These are phyloP conservation scores for Pythium inflatum DNA, from an alignment of 352 stramenopile species.

Conservation along the genomic window DNA sequence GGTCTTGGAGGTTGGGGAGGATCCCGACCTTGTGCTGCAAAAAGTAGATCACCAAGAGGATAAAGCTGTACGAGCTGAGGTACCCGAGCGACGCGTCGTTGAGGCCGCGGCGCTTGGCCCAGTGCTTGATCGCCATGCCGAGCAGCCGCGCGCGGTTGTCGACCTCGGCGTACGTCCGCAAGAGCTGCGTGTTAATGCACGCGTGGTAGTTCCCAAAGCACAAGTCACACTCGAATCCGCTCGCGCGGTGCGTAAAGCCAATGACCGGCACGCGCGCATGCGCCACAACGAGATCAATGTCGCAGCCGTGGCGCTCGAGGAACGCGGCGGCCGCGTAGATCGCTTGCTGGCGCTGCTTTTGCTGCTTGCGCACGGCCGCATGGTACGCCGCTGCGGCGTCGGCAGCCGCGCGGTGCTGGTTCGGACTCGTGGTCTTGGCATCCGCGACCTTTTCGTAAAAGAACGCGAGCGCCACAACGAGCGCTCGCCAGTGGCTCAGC, in stretches of 20 bases:
- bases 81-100: conserved; percentile 96
- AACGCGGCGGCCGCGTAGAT: conserved; percentile 28
- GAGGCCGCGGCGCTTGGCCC: conserved; percentile 96
- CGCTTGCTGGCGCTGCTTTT: conserved; percentile 23
- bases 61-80: conserved; percentile 98
- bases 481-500: conserved; percentile 13
- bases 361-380: conserved; percentile 36
- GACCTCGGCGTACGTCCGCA: conserved; percentile 78
- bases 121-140: conserved; percentile 97
- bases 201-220: conserved; percentile 86
- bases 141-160: conserved; percentile 85
- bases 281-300: conserved; percentile 67
- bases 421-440: not conserved
- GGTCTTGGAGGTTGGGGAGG: conserved; percentile 95
- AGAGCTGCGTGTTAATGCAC: conserved; percentile 77
- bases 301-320: conserved; percentile 57
- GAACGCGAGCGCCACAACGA: conserved; percentile 38
- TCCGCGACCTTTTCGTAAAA: conserved; percentile 45
- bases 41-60: conserved; percentile 97
- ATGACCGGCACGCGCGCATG: conserved; percentile 83
- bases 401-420: conserved; percentile 5
- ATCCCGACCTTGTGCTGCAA: conserved; percentile 86
- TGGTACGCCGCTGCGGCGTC: conserved; percentile 13
- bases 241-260: conserved; percentile 62
- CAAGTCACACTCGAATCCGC: conserved; percentile 73